Evolutionary conservation across 2,329 filamentous ascomycete species (phyloP).

Genomic region (Aspergillus alliaceus): DNA sequence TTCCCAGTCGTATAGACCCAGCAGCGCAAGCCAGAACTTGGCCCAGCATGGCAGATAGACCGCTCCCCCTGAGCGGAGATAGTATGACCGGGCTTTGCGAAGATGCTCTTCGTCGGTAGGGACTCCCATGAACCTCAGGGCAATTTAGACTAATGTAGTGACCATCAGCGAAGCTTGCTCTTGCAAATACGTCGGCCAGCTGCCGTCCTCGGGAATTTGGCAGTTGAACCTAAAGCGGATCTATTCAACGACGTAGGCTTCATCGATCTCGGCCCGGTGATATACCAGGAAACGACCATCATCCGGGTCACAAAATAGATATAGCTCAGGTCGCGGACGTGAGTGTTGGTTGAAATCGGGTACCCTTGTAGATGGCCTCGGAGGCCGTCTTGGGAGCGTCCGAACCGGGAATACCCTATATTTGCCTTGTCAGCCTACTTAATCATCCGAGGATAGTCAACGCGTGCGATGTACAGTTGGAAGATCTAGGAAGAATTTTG

Average conservation of each 20-base stretch:
- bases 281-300: constrained; percentile 7
- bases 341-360: too few relatives aligned
- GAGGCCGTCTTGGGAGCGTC: too few relatives aligned
- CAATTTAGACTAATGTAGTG: not conserved
- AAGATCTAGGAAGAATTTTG: too few relatives aligned
- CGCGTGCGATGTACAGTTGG: too few relatives aligned
- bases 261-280: constrained; percentile 2
- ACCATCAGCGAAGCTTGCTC: not conserved
- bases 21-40: constrained; percentile 1
- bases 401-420: too few relatives aligned
- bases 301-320: constrained; percentile 11
- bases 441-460: too few relatives aligned
- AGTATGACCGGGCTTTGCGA: not conserved
- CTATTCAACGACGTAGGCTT: not conserved
- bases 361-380: too few relatives aligned
- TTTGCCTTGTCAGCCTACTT: too few relatives aligned
- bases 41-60: not conserved
- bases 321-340: constrained; percentile 7
- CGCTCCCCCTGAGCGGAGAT: not conserved
- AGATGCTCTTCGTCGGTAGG: not conserved
- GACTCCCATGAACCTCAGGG: not conserved
- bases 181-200: not conserved
- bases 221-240: not conserved
- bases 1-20: constrained; percentile 1
- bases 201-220: not conserved